Percentiles rank a stretch among this genome's conserved stretches.
These are phyloP conservation scores for Ceratobasidium sp. DNA, from an alignment of 1,284 basidiomycete genomes.

Conservation along the genomic window DNA sequence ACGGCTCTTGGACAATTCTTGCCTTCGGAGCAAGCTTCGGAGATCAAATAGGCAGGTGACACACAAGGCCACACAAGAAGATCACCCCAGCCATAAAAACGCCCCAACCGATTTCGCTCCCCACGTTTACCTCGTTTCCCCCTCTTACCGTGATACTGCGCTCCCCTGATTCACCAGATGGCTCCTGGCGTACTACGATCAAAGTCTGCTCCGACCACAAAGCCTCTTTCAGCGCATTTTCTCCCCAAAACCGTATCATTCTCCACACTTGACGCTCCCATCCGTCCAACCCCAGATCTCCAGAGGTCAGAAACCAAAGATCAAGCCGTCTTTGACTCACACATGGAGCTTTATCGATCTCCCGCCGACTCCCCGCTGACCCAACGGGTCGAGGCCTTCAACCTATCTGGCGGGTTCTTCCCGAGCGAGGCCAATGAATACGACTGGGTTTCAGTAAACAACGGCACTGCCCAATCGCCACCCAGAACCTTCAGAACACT, in stretches of 20 bases:
- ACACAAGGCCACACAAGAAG: constrained; percentile 26
- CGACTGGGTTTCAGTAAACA: constrained; percentile 28
- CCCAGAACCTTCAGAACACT: background rate
- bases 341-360: constrained; percentile 33
- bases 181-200: constrained; percentile 26
- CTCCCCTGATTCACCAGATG: background rate
- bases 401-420: constrained; percentile 42
- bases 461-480: background rate
- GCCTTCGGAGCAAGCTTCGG: background rate
- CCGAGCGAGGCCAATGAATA: constrained; percentile 37
- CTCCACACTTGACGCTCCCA: constrained; percentile 29
- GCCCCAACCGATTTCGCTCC: constrained; percentile 31
- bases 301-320: background rate
- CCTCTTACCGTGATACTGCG: background rate
- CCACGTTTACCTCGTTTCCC: background rate
- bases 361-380: constrained; percentile 32
- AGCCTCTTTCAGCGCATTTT: constrained; percentile 42
- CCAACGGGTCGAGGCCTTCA: constrained; percentile 39
- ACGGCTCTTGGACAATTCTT: too few species aligned
- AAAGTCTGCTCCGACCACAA: constrained; percentile 37
- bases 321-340: constrained; percentile 1
- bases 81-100: constrained; percentile 28
- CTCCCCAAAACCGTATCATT: constrained; percentile 40
- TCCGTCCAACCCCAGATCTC: background rate
- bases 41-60: background rate